Conservation (phyloP, 23 red algal species). For the Gracilariopsis chorda region DNA sequence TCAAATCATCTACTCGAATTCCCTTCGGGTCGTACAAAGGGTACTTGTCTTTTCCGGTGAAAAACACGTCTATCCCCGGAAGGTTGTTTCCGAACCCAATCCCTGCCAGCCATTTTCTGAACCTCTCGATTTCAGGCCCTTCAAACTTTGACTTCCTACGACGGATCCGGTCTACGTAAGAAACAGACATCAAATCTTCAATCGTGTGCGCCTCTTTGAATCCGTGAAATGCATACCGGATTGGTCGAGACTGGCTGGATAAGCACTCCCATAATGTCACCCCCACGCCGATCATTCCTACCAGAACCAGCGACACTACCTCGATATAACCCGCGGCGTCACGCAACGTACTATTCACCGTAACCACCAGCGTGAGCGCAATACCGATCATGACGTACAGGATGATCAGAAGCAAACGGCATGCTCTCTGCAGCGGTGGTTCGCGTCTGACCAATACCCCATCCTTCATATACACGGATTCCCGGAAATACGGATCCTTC, state of each 20-base stretch:
- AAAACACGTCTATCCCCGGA: slow-evolving; percentile 6
- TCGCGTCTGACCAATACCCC: neutral
- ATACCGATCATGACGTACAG: neutral
- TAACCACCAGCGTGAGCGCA: neutral
- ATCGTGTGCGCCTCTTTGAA: neutral
- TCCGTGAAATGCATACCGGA: neutral
- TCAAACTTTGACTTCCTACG: neutral
- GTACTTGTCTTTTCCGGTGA: neutral
- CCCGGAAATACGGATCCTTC: neutral
- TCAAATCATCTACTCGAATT: neutral
- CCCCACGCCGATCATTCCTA: neutral
- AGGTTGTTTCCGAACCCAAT: neutral
- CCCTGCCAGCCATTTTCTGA: neutral
- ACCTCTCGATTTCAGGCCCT: neutral
- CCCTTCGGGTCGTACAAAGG: slow-evolving; percentile 5
- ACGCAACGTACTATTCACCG: neutral
- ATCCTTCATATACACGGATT: neutral
- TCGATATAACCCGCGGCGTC: neutral
- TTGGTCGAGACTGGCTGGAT: neutral
- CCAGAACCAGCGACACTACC: neutral
- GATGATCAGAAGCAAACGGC: neutral
- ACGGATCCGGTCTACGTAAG: neutral
- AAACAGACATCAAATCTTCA: neutral
- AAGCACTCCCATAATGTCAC: neutral
- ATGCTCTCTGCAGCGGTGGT: neutral